phyloP scores from a whole-genome alignment of 257 asterid species.

The Solanum megistacrolobum region DNA sequence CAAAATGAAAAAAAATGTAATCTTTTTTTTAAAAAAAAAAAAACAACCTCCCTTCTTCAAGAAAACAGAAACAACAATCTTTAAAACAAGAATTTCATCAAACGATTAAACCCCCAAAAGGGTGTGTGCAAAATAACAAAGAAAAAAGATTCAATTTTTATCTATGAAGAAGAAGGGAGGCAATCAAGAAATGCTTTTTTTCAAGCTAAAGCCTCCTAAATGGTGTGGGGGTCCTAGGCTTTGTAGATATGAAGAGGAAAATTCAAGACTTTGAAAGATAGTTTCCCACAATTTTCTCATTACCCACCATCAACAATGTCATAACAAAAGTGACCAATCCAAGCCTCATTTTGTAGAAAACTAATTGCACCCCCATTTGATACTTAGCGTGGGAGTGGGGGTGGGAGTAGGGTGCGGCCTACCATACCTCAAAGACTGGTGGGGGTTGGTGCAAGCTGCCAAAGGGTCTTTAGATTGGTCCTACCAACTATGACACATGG shows the following conservation, averaged over 20 bases:
- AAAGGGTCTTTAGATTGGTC: conserved; percentile 8
- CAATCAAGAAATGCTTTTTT: neutral
- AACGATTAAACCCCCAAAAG: neutral
- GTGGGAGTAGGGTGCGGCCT: neutral
- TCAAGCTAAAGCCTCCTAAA: neutral
- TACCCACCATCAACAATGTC: conserved; percentile 11
- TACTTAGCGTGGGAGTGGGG: neutral
- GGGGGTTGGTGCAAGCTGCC: conserved; percentile 35
- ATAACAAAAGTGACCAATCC: neutral
- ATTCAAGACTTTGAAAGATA: neutral
- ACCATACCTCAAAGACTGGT: conserved; percentile 8
- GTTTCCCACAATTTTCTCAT: conserved; percentile 41
- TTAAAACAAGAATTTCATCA: conserved; percentile 5
- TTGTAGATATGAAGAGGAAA: conserved; percentile 8
- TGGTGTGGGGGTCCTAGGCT: neutral
- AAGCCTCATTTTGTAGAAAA: neutral
- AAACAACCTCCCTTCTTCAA: conserved; percentile 33
- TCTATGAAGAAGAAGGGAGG: neutral
- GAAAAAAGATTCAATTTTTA: neutral
- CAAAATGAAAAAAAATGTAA: neutral
- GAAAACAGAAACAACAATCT: conserved; percentile 46
- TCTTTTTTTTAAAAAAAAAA: too few relatives aligned
- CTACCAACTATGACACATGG: neutral
- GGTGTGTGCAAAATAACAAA: neutral
- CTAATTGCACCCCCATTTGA: neutral